Evolutionary conservation across 83 land plant genomes (phyloP), one percentile per base, ranked within the genome.

Genomic region (Thuja plicata): DNA sequence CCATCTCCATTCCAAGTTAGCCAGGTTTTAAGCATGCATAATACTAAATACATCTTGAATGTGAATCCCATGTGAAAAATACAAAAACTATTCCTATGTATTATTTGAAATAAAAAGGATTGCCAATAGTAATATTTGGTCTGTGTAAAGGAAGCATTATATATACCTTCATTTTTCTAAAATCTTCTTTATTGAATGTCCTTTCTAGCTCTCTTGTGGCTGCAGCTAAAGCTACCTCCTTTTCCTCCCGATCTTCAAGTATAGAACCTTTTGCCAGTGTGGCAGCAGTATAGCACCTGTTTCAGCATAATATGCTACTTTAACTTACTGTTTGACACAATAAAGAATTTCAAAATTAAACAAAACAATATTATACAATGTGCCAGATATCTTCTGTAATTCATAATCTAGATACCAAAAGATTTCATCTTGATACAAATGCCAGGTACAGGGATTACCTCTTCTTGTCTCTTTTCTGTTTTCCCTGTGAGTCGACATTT

Each of bases 191-290:
- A 83, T 89, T 92, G 89, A 98, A 98, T 10, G 97, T 87, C 78
- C 95, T 93, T 74, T 97, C 99, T 88, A 98, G 92, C 91, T 98
- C 99, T 40, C 86, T 94, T 13, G 96, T 94, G 46, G 99, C 99
- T 40, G 97, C 97, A 66, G 93, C 94, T 48, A 98, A 89, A 77
- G 95, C 94, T 43, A 84, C 91, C 84, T 91, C 93, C 92, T 96
- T 96, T 37, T 91, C 93, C 85, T 91, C 88, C 57, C 90, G 93
- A 90, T 91, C 91, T 86, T 93, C 95, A 37, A 88, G 34, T 85
- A 92, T 89, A 79, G 93, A 93, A 84, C 84, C 88, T 54, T 87
- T 54, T 21, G 89, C 95, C 86, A 98, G 57, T 60, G 99, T 92
- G 82, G 99, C 97, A 89, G 99, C 99, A 87, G 92, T 35, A 87